Base-by-base conservation (phyloP, 805 yeast species). In the Sugiyamaella marilandica region DNA sequence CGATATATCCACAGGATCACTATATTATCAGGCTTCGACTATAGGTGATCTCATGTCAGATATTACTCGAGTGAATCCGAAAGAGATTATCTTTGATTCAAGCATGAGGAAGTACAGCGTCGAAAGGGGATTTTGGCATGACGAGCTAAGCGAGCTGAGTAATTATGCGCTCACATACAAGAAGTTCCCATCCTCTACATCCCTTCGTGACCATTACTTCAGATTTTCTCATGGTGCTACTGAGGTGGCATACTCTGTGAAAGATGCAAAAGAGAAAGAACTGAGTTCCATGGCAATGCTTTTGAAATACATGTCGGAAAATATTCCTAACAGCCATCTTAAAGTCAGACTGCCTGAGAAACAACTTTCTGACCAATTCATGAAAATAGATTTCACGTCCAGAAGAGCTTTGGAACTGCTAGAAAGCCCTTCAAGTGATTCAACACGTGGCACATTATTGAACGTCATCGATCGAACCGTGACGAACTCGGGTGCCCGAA, bases 1-100 rank as follows among this genome's bases (percentile, higher is more conserved):
- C 41, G 99, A 94, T 69, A 73, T 92, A 0, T 85, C 94, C 0
- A 81, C 92, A 1, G 97, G 98, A 0, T 82, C 82, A 19, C 79
- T 88, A 44, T 81, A 74, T 61, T 85, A 85, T 2, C 87, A 88
- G 62, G 79, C 80, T 46, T 80, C 87, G 0, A 74, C 77, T 0
- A 62, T 84, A 18, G 77, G 74, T 4, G 84, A 82, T 24, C 68
- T 91, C 2, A 75, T 83, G 47, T 78, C 94, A 5, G 88, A 88
- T 41, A 70, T 94, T 0, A 75, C 92, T 0, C 75, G 97, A 54
- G 82, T 94, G 5, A 76, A 76, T 46, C 98, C 99, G 0, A 78
- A 83, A 35, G 99, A 92, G 61, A 80, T 92, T 11, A 62, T 92
- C 10, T 62, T 91, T 2, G 65, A 65, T 47, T 43, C 57, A 3